Evolutionary conservation across 2,329 filamentous ascomycete species (phyloP), one percentile per base, ranked within the genome.

Genomic region (Cladosporium sp.): DNA sequence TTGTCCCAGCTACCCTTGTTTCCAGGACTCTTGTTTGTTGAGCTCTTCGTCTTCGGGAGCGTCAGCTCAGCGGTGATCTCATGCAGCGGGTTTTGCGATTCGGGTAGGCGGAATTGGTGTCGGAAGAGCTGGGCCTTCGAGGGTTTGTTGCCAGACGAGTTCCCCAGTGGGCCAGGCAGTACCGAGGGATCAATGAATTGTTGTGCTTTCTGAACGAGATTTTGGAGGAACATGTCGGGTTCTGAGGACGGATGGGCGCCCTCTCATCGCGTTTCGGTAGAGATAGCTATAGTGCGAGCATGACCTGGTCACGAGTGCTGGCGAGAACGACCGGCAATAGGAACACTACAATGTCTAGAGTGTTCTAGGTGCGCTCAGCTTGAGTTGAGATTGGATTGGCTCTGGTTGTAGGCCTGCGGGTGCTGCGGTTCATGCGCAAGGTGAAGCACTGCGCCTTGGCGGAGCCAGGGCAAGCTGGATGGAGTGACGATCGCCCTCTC

Each of bases 21-120:
- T 59, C 68, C 64, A 15, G 58, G 60, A 10, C 49, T 58, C 44
- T 65, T 63, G 25, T 44, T 65, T 50, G 58, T 65, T 63, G 67
- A 70, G 87, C 83, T 60, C 82, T 86, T 60, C 84, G 84, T 61
- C 10, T 51, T 53, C 84, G 86, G 56, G 59, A 99, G 89, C 57
- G 91, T 95, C 60, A 99, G 84, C 78, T 99, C 94, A 70, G 94
- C 92, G 60, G 89, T 91, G 76, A 99, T 97, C 79, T 99, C 94
- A 77, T 95, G 91, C 58, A 97, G 83, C 57, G 94, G 94, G 62
- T 89, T 92, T 76, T 99, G 93, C 37, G 90, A 88, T 70, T 91
- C 86, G 45, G 94, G 94, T 34, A 99, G 87, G 64, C 94, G 90
- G 78, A 99, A 99, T 76, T 99, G 94, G 73, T 89, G 88, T 77